Evolutionary conservation across 2,329 filamentous ascomycete genomes (phyloP).

Genomic region (Colletotrichum viniferum): DNA sequence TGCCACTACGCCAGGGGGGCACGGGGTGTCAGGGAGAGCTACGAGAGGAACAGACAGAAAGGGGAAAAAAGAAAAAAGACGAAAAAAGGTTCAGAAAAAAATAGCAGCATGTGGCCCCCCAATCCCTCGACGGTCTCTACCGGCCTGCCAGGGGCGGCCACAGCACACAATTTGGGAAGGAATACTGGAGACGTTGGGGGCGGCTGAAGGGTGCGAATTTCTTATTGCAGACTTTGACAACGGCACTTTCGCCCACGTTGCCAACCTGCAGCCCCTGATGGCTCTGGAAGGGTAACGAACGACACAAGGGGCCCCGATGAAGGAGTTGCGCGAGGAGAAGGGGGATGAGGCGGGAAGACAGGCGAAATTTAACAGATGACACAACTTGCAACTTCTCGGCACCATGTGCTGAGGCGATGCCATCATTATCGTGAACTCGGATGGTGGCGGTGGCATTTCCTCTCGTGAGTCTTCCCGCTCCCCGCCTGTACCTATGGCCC

Average conservation of each 20-base stretch:
- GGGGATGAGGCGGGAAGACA: background rate
- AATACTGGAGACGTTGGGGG: background rate
- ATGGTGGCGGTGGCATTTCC: background rate
- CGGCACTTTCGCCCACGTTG: conserved; percentile 12
- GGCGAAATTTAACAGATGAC: background rate
- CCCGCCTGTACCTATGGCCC: background rate
- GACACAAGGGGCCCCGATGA: background rate
- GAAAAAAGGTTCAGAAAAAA: background rate
- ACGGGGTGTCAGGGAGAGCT: background rate
- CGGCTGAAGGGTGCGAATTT: background rate
- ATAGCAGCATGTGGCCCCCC: background rate
- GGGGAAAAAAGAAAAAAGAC: background rate
- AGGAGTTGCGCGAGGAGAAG: background rate
- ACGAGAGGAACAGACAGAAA: background rate
- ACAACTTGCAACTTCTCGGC: background rate
- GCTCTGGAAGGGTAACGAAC: background rate
- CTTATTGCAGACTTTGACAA: conserved; percentile 1
- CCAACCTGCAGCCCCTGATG: background rate
- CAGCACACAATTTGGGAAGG: conserved; percentile 3
- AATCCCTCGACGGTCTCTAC: background rate
- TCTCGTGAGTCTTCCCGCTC: background rate
- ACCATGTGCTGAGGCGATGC: background rate
- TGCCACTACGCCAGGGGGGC: background rate
- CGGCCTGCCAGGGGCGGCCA: background rate
- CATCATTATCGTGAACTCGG: background rate